Evolutionary conservation across 1,284 basidiomycete species (phyloP), one percentile per base, ranked within the genome.

Genomic region (Cutaneotrichosporon dermatis): DNA sequence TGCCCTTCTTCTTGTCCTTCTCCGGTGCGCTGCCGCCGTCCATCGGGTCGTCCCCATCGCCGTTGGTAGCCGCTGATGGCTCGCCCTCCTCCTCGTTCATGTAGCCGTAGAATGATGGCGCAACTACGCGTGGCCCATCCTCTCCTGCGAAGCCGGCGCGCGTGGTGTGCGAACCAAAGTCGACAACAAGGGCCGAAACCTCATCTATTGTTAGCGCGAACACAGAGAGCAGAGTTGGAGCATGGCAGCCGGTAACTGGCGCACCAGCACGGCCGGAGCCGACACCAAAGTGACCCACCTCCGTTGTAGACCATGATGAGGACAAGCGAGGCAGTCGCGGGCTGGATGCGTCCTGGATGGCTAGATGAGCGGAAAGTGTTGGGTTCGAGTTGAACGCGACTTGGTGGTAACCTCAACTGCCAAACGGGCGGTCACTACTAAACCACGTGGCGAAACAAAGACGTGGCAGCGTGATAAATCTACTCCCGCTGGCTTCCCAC

Each of bases 71-170:
- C 79, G 88, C 40, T 80, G 62, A 8, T 39, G 49, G 55, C 34
- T 54, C 45, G 36, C 51, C 67, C 6, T 66, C 55, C 4, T 65
- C 58, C 54, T 75, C 68, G 74, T 83, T 68, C 70, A 79, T 83
- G 77, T 88, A 94, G 33, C 92, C 94, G 78, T 92, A 98, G 57
- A 86, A 84, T 1, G 93, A 90, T 1, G 96, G 90, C 61, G 96
- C 85, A 62, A 98, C 86, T 34, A 89, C 88, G 77, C 93, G 92
- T 36, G 96, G 96, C 12, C 90, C 86, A 74, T 99, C 96, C 78
- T 99, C 95, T 53, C 96, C 96, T 13, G 96, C 95, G 76, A 95
- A 96, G 51, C 96, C 96, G 25, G 91, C 92, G 71, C 95, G 88
- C 60, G 93, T 82, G 15, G 91, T 88, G 51, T 90, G 89, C 42